Evolutionary conservation across 2,329 filamentous ascomycete genomes (phyloP).

Genomic region (Ambrosiella beaveri): DNA sequence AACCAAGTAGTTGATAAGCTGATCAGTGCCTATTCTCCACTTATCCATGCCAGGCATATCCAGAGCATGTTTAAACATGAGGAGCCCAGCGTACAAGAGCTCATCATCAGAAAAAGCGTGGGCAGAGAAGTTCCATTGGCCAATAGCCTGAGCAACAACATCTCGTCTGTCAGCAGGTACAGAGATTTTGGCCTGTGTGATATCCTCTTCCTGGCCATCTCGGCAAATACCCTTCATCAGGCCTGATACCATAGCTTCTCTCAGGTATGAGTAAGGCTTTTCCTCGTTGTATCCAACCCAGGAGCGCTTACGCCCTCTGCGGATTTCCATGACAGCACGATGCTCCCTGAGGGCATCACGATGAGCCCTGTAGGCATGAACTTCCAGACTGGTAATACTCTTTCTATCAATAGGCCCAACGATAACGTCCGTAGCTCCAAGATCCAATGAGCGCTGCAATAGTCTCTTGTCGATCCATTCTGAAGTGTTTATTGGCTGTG

Average conservation of each 20-base stretch:
- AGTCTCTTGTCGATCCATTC: slow-evolving; percentile 25
- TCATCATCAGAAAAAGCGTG: slow-evolving; percentile 85
- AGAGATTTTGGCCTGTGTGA: slow-evolving; percentile 46
- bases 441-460: slow-evolving; percentile 60
- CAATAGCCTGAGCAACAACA: slow-evolving; percentile 51
- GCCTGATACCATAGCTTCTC: slow-evolving; percentile 84
- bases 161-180: slow-evolving; percentile 48
- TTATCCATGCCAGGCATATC: slow-evolving; percentile 61
- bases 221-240: slow-evolving; percentile 83
- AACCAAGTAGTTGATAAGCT: slow-evolving; percentile 69
- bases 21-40: slow-evolving; percentile 64
- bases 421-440: slow-evolving; percentile 74
- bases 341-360: slow-evolving; percentile 61
- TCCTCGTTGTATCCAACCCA: slow-evolving; percentile 81
- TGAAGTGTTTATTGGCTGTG: slow-evolving; percentile 18
- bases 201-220: slow-evolving; percentile 41
- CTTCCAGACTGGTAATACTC: slow-evolving; percentile 56
- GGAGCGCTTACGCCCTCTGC: slow-evolving; percentile 64
- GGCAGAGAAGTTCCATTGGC: slow-evolving; percentile 74
- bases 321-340: slow-evolving; percentile 51
- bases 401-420: slow-evolving; percentile 60
- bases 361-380: slow-evolving; percentile 70
- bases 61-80: slow-evolving; percentile 83
- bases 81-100: slow-evolving; percentile 63
- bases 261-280: slow-evolving; percentile 73